Base-by-base conservation (phyloP, 2,329 filamentous ascomycete genomes). In the Cladophialophora carrionii region DNA sequence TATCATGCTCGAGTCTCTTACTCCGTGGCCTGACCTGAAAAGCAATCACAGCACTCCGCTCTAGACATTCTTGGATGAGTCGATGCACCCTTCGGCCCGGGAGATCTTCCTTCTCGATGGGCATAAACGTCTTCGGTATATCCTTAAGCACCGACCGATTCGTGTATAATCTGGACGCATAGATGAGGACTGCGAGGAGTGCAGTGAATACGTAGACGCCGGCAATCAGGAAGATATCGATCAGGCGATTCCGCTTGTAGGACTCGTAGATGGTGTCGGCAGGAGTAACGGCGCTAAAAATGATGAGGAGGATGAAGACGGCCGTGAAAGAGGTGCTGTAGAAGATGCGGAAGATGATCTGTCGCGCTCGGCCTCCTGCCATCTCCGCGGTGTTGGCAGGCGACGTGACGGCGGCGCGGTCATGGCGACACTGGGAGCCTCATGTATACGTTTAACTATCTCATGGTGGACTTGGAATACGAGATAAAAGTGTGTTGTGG, bases 101-200 rank as follows among this genome's bases (percentile, higher is more conserved):
- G 52, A 97, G 85, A 75, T 97, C 92, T 69, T 89, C 90, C 75
- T 91, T 90, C 71, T 95, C 91, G 68, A 96, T 83, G 0, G 93
- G 93, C 17, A 96, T 85, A 85, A 91, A 96, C 61, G 86, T 81
- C 76, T 94, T 95, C 1, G 95, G 95, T 65, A 99, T 96, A 3
- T 87, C 88, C 20, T 88, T 86, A 8, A 98, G 83, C 8, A 90
- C 87, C 53, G 85, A 90, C 68, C 91, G 87, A 73, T 91, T 96
- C 60, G 94, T 91, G 78, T 94, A 97, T 22, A 97, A 85, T n/a
- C 95, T 85, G 60, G 88, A 86, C 62, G 88, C 85, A 76, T 96
- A 97, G 72, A 97, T 86, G 72, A 96, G 87, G 52, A 86, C 77
- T 51, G 91, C 85, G 60, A 92, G 79, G 53, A 90, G 67, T 53